These are phyloP conservation scores for Phalaenopsis equestris DNA, from an alignment of 106 monocot species.

Conservation along the genomic window DNA sequence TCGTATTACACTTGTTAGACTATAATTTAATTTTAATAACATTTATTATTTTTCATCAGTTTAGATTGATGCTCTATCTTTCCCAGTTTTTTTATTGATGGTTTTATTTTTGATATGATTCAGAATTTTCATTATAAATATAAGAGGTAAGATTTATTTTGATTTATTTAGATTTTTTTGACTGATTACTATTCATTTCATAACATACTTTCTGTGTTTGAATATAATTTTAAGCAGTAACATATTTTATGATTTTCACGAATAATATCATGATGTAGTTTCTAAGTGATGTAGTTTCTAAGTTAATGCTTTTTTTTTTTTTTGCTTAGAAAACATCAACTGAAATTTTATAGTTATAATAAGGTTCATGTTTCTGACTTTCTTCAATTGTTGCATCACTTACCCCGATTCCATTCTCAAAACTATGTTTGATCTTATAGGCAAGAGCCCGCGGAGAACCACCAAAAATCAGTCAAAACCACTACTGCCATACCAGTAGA, in stretches of 20 bases:
- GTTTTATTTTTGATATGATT: not conserved
- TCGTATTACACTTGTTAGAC: not conserved
- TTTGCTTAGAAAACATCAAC: not conserved
- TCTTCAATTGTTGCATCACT: not conserved
- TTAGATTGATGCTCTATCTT: constrained; percentile 1
- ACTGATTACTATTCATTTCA: not conserved
- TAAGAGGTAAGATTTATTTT: not conserved
- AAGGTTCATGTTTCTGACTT: not conserved
- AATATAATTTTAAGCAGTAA: not conserved
- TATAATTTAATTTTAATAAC: not conserved
- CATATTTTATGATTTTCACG: not conserved
- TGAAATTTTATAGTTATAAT: not conserved
- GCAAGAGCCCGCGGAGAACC: constrained; percentile 29
- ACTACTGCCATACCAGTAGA: constrained; percentile 25
- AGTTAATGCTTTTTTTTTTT: constrained; percentile 2
- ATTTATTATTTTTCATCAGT: not conserved
- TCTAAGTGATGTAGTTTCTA: not conserved
- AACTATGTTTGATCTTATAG: constrained; percentile 28
- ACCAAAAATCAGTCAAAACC: constrained; percentile 34
- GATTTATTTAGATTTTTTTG: not conserved
- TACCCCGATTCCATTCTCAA: not conserved
- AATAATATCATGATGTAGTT: not conserved
- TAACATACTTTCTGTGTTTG: not conserved
- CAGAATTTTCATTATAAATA: not conserved
- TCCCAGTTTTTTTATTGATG: not conserved